Base-by-base conservation (phyloP, 768 basidiomycete species). In the Exidia glandulosa region DNA sequence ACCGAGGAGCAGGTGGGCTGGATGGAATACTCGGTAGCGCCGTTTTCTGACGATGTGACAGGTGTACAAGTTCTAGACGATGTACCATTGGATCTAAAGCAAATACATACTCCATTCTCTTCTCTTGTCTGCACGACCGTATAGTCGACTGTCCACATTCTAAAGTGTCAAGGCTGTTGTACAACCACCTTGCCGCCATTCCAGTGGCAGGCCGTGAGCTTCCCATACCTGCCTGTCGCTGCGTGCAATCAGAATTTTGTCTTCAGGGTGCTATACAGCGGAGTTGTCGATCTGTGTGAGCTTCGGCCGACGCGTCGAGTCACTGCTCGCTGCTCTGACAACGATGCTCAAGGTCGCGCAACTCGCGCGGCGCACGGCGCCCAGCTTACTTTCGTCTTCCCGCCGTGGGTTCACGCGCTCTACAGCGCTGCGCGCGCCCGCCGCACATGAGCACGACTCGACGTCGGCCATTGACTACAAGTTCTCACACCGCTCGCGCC, bases 391-490 rank as follows among this genome's bases (percentile, higher is more conserved):
- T 10, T 23, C 23, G 19, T 45, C 41, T 45, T 14, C 41, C 23
- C 16, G 41, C 19, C 41, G 41, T 45, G 23, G 9, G 19, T 23
- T 45, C 16, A 23, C 41, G 10, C 16, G 12, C 19, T 45, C 41
- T 14, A 23, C 41, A 10, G 41, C 12, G 19, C 16, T 14, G 41
- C 41, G 41, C 19, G 14, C 14, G 25, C 74, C 25, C 70, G 69
- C 59, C 78, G 90, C 3, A 88, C 94, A 61, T 87, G n/a, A n/a
- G n/a, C n/a, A 92, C 70, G 94, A 95, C 72, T 94, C 91, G 34
- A 97, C 95, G 0, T 94, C 91, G 23, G 95, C 95, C 12, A 77
- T 95, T 65, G 94, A 94, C 72, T 98, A 94, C 78, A 94, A 94
- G 74, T 78, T 76, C 33, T 70, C 79, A 7, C 89, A 91, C 62